Conservation (phyloP, 2,329 filamentous ascomycete species). For the Pseudogymnoascus sp. region DNA sequence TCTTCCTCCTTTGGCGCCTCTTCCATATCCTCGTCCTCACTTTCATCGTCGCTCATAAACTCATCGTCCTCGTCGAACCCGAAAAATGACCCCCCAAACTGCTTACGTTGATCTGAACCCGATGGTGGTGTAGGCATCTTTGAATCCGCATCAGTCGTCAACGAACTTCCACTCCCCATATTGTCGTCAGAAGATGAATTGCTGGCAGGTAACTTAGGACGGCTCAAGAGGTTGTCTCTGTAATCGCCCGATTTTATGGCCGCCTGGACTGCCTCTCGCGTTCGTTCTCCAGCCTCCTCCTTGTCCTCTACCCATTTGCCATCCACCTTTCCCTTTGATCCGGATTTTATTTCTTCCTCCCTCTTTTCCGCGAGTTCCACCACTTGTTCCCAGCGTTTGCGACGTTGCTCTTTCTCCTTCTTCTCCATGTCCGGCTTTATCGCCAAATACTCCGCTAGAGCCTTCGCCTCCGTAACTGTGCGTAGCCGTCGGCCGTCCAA, state of each 20-base stretch:
- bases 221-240: constrained; percentile 50
- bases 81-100: constrained; percentile 46
- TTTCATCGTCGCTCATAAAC: constrained; percentile 61
- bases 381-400: constrained; percentile 79
- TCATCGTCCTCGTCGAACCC: constrained; percentile 76
- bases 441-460: constrained; percentile 85
- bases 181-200: constrained; percentile 31
- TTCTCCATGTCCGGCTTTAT: constrained; percentile 97
- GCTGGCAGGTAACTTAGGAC: constrained; percentile 27
- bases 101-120: constrained; percentile 30
- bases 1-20: constrained; percentile 19
- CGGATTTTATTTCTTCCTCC: constrained; percentile 74
- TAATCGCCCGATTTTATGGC: constrained; percentile 59
- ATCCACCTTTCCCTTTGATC: constrained; percentile 63
- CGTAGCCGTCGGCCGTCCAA: constrained; percentile 82
- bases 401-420: constrained; percentile 80
- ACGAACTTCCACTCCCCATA: constrained; percentile 27
- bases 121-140: constrained; percentile 42
- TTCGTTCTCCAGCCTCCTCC: constrained; percentile 79
- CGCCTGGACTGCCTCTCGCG: constrained; percentile 63
- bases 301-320: constrained; percentile 94
- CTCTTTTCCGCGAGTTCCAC: constrained; percentile 75
- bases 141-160: constrained; percentile 22
- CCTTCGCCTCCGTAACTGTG: constrained; percentile 92
- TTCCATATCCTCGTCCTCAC: constrained; percentile 28